A percentile compares a stretch with the other conserved stretches of the same genome.
These are phyloP conservation scores for Suillus americanus DNA, from an alignment of 768 basidiomycete genomes.

Conservation along the genomic window DNA sequence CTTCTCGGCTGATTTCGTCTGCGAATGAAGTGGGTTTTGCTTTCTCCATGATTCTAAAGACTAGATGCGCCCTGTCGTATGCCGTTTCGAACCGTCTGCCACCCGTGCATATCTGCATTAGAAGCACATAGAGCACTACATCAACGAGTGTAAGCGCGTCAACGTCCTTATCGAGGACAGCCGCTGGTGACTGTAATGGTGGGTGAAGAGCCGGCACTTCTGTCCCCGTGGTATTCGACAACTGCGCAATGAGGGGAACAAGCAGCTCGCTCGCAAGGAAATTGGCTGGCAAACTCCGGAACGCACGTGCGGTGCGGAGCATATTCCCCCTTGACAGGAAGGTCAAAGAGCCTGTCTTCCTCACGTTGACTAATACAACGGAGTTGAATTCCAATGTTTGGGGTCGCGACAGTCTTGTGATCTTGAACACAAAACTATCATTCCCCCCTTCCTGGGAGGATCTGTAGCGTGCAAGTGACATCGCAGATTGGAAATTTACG, in stretches of 20 bases:
- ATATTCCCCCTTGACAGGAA: slow-evolving; percentile 11
- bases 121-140: slow-evolving; percentile 9
- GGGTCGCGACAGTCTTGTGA: slow-evolving; percentile 25
- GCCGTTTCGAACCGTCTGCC: neutral
- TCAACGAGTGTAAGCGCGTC: slow-evolving; percentile 6
- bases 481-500: neutral
- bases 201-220: neutral
- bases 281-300: neutral
- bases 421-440: slow-evolving; percentile 31
- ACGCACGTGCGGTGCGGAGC: slow-evolving; percentile 7
- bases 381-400: slow-evolving; percentile 9
- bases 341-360: slow-evolving; percentile 4
- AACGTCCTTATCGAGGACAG: neutral
- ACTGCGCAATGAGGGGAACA: neutral
- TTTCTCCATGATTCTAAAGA: neutral
- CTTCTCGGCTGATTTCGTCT: neutral
- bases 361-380: slow-evolving; percentile 8
- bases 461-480: slow-evolving; percentile 1
- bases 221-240: neutral
- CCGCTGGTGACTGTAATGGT: neutral
- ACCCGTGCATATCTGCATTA: slow-evolving; percentile 10
- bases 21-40: neutral
- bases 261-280: neutral
- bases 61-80: neutral
- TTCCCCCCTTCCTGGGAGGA: slow-evolving; percentile 13